Conservation (phyloP, 306 rosid species). For the Comarum palustre region DNA sequence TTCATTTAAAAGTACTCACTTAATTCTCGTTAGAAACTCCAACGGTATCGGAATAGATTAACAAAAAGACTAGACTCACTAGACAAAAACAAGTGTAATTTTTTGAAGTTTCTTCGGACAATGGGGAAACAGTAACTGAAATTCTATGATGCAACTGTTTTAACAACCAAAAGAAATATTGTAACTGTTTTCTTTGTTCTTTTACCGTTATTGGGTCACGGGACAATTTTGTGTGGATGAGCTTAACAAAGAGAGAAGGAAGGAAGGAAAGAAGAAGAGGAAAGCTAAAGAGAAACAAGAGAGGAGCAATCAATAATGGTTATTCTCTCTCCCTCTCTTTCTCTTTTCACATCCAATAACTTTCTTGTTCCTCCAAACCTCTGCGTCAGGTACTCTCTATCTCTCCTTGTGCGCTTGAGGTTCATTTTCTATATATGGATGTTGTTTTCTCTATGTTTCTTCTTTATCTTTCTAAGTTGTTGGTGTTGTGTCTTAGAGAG, state of each 20-base stretch:
- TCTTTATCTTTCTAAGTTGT: background rate
- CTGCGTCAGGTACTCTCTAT: conserved; percentile 43
- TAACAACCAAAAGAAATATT: background rate
- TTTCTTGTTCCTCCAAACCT: conserved; percentile 33
- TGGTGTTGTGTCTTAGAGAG: conserved; percentile 28
- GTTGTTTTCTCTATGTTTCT: background rate
- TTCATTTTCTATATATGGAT: background rate
- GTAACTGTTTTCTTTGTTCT: background rate
- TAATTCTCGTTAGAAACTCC: too few relatives aligned
- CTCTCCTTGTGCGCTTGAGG: background rate
- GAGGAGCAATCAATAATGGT: conserved; percentile 38
- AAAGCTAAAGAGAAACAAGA: background rate
- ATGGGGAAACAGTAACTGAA: background rate
- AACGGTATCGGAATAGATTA: too few relatives aligned
- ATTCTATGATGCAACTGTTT: background rate
- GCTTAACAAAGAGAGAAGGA: background rate
- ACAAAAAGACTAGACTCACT: too few relatives aligned
- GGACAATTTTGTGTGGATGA: conserved; percentile 32
- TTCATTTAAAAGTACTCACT: too few relatives aligned
- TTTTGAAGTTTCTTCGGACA: background rate
- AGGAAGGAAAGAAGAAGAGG: background rate
- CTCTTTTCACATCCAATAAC: conserved; percentile 35
- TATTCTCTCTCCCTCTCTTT: conserved; percentile 45
- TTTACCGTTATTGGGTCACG: background rate
- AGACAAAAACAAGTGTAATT: too few relatives aligned